Conservation (phyloP, 2,329 filamentous ascomycete genomes). For the Aphanocladium album region DNA sequence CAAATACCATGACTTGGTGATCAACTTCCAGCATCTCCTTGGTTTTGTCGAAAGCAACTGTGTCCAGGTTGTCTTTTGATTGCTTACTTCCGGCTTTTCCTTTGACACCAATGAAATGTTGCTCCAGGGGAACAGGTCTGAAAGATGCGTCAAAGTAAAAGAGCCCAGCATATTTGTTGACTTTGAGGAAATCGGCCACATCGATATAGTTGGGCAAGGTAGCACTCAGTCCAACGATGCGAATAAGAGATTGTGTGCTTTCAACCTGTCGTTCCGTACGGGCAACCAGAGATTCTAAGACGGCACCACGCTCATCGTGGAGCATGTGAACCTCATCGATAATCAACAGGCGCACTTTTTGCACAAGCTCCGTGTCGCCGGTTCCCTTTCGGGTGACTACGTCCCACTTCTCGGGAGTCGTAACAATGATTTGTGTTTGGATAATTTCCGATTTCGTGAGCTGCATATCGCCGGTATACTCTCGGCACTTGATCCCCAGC, state of each 20-base stretch:
- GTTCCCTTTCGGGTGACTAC: constrained; percentile 96
- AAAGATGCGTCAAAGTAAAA: constrained; percentile 98
- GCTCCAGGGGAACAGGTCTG: constrained; percentile 89
- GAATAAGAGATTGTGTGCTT: constrained; percentile 94
- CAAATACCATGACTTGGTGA: constrained; percentile 99
- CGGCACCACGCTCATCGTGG: constrained; percentile 93
- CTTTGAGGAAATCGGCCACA: constrained; percentile 93
- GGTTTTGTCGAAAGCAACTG: constrained; percentile 87
- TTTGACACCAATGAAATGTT: constrained; percentile 95
- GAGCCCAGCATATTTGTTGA: constrained; percentile 85
- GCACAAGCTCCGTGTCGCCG: constrained; percentile 93
- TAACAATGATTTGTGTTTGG: constrained; percentile 95
- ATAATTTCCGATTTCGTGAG: constrained; percentile 94
- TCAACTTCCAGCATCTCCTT: constrained; percentile 83
- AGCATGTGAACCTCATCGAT: constrained; percentile 99
- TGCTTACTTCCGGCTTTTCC: constrained; percentile 78
- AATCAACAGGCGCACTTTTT: constrained; percentile 92
- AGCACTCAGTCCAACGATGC: constrained; percentile 90
- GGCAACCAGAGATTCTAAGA: constrained; percentile 91
- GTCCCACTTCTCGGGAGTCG: constrained; percentile 98
- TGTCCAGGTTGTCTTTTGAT: constrained; percentile 84
- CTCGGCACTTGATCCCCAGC: constrained; percentile 87
- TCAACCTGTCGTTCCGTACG: constrained; percentile 95
- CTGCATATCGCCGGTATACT: constrained; percentile 98
- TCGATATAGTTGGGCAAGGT: constrained; percentile 96